Percentiles rank a stretch among this genome's conserved stretches.
phyloP scores from a whole-genome alignment of 768 basidiomycete genomes.

The Hirschioporus abietinus region DNA sequence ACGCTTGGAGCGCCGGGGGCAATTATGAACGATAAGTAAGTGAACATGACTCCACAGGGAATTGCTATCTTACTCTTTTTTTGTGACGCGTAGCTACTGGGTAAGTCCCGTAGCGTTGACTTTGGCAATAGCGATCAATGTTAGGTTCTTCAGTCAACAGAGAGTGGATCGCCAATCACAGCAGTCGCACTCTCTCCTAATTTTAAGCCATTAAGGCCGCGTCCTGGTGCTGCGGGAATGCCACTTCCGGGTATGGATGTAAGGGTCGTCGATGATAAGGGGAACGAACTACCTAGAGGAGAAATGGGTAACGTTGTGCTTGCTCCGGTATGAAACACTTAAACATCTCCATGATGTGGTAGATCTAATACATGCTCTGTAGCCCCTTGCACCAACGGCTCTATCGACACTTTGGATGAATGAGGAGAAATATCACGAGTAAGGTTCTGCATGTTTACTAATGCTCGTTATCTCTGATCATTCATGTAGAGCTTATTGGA shows the following conservation, averaged over 20 bases:
- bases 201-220: neutral
- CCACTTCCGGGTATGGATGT: slow-evolving; percentile 3
- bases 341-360: neutral
- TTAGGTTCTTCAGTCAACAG: neutral
- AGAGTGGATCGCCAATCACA: slow-evolving; percentile 1
- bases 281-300: neutral
- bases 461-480: neutral
- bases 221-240: slow-evolving; percentile 1
- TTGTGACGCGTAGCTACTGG: neutral
- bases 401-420: neutral
- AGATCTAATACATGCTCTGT: neutral
- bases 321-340: neutral
- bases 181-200: neutral
- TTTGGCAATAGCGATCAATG: neutral
- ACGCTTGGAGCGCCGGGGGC: neutral
- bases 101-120: neutral
- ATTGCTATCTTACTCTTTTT: neutral
- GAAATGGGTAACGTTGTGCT: slow-evolving; percentile 3
- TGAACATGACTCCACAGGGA: neutral
- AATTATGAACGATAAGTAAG: slow-evolving; percentile 2
- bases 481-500: neutral
- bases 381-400: slow-evolving; percentile 2
- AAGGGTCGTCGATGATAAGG: neutral
- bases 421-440: slow-evolving; percentile 3
- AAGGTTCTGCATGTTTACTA: neutral